Percentiles rank a stretch among this genome's conserved stretches.
Evolutionary conservation across 495 filamentous ascomycete species (phyloP).

Genomic region (Penicillium canescens): DNA sequence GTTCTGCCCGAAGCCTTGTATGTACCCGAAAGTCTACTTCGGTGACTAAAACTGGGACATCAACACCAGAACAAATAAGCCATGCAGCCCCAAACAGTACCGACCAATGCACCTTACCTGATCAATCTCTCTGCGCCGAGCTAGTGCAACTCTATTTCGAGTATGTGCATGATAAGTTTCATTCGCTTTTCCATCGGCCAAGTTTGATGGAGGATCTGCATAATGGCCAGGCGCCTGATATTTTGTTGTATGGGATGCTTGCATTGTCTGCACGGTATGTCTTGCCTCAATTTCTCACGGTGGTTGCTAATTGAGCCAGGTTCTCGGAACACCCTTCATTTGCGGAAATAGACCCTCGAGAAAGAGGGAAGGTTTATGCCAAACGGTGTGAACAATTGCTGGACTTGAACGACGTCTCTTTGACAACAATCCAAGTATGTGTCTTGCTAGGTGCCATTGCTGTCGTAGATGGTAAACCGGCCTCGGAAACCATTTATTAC

Average conservation of each 20-base stretch:
- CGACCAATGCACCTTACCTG: constrained; percentile 7
- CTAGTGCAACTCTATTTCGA: constrained; percentile 39
- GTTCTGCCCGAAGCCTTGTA: not conserved
- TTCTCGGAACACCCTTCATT: constrained; percentile 30
- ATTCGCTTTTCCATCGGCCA: constrained; percentile 38
- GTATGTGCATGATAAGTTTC: constrained; percentile 42
- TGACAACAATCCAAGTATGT: constrained; percentile 36
- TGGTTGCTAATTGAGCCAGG: not conserved
- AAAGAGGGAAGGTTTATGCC: constrained; percentile 23
- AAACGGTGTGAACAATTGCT: constrained; percentile 23
- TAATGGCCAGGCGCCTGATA: constrained; percentile 13
- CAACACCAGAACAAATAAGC: not conserved
- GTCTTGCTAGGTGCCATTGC: constrained; percentile 36
- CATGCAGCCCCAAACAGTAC: not conserved
- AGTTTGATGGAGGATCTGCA: constrained; percentile 27
- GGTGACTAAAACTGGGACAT: not conserved
- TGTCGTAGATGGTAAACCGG: constrained; percentile 19
- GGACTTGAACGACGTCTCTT: constrained; percentile 30
- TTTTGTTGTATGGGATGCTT: constrained; percentile 32
- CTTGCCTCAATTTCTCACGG: not conserved
- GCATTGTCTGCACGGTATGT: constrained; percentile 30
- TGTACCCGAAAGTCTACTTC: constrained; percentile 1
- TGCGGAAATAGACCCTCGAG: constrained; percentile 18
- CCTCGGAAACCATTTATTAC: constrained; percentile 18
- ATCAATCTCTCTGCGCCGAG: constrained; percentile 22